These are phyloP conservation scores for Phytophthora podocarpi DNA, from an alignment of 352 stramenopile genomes.

Conservation along the genomic window DNA sequence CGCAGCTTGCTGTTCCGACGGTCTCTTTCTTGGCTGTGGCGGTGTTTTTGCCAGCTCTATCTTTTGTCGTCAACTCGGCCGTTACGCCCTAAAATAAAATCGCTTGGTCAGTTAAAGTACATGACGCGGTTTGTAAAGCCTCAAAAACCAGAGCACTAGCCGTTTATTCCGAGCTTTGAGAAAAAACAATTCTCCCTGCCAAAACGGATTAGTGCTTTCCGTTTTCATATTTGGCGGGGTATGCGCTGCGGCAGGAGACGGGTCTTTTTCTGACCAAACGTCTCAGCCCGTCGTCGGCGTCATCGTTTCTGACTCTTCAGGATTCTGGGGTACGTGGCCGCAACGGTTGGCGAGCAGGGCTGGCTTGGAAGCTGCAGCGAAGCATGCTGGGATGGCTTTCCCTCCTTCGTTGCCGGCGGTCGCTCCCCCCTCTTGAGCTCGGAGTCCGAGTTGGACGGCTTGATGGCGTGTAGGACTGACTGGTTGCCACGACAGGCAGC, in stretches of 20 bases:
- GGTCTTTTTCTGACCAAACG: conserved; percentile 28
- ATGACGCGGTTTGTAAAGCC: too few species aligned
- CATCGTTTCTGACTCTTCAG: conserved; percentile 35
- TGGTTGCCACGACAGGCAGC: background rate
- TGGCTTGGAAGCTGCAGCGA: conserved; percentile 12
- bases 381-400: background rate
- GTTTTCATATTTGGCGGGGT: background rate
- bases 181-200: background rate
- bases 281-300: conserved; percentile 16
- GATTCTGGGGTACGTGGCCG: conserved; percentile 31
- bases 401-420: background rate
- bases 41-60: too few species aligned
- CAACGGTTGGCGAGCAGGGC: conserved; percentile 23
- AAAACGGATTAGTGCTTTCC: background rate
- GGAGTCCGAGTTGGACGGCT: background rate
- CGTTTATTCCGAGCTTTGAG: too few species aligned
- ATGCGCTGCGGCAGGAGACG: background rate
- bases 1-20: too few species aligned
- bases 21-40: too few species aligned
- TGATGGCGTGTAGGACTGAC: background rate
- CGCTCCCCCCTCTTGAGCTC: conserved; percentile 5
- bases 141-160: too few species aligned
- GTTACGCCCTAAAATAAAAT: too few species aligned
- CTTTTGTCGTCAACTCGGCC: background rate
- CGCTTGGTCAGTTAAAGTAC: too few species aligned